These are phyloP conservation scores for Gracilaria domingensis DNA, from an alignment of 23 red algal genomes.

Conservation along the genomic window DNA sequence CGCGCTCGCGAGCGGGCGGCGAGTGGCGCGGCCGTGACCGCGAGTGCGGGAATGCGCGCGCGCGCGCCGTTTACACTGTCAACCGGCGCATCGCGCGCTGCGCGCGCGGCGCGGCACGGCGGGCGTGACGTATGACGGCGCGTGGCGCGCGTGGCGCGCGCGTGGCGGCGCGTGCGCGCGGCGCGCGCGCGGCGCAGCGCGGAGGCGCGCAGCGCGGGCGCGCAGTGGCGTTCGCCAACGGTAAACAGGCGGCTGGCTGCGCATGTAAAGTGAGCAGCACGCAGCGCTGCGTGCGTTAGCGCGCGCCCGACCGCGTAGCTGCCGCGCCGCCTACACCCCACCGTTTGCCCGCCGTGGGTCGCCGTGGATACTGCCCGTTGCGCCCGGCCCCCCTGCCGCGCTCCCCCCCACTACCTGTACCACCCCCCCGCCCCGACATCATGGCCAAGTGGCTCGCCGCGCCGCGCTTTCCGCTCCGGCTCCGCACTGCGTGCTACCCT, in stretches of 20 bases:
- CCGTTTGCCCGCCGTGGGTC: background rate
- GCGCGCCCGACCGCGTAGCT: no score
- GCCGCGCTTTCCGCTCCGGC: background rate
- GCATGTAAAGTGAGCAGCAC: background rate
- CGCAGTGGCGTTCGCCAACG: background rate
- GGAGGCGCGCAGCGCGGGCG: background rate
- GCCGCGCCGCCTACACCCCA: background rate
- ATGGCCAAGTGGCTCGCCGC: background rate
- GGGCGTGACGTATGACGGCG: conserved; percentile 3
- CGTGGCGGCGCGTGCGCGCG: background rate
- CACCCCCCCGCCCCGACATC: no score
- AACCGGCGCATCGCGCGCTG: background rate
- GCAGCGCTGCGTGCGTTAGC: background rate
- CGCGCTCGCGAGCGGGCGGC: background rate
- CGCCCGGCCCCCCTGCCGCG: background rate
- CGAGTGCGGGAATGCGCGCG: background rate
- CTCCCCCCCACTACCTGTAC: no score
- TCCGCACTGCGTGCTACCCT: background rate
- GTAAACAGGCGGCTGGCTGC: background rate
- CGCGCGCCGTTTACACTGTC: background rate
- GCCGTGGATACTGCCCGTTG: no score
- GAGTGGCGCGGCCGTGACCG: conserved; percentile 7
- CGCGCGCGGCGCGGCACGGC: background rate
- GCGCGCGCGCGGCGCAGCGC: background rate
- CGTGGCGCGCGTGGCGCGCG: background rate